Conservation (phyloP, 257 asterid species). For the Linderniella brevidens region DNA sequence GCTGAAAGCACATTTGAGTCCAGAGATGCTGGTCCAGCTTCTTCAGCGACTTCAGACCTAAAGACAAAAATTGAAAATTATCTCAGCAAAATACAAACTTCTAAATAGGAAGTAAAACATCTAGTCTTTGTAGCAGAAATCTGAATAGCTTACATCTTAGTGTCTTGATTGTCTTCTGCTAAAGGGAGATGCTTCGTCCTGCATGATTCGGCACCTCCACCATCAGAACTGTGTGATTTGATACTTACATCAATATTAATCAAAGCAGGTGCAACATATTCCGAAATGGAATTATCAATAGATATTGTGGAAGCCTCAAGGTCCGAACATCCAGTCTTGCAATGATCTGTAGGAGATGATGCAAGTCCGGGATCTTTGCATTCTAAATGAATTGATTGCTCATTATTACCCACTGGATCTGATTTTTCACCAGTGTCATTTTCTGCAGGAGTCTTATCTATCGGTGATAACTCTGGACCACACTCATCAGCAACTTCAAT, state of each 20-base stretch:
- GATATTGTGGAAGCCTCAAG: constrained; percentile 13
- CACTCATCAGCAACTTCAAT: constrained; percentile 17
- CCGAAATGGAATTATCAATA: constrained; percentile 9
- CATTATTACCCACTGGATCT: constrained; percentile 10
- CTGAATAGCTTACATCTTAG: constrained; percentile 26
- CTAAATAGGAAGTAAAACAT: not conserved
- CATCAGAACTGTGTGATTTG: constrained; percentile 15
- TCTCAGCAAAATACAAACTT: constrained; percentile 1
- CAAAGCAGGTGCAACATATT: constrained; percentile 16
- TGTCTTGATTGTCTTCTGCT: constrained; percentile 21
- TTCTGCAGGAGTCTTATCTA: constrained; percentile 12
- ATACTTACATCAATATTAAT: constrained; percentile 14
- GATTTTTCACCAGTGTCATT: constrained; percentile 14
- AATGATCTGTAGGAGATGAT: constrained; percentile 14
- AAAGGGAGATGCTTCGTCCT: constrained; percentile 13
- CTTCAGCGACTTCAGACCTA: constrained; percentile 32
- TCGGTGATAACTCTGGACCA: constrained; percentile 15
- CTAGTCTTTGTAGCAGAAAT: no score
- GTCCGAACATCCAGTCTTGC: constrained; percentile 21
- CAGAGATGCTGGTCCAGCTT: constrained; percentile 19
- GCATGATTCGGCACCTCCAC: constrained; percentile 16
- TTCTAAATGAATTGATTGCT: constrained; percentile 13
- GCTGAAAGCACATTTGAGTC: constrained; percentile 15
- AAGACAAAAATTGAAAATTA: constrained; percentile 6
- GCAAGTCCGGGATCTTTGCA: constrained; percentile 5